phyloP scores from a whole-genome alignment of 371 early-diverging fungal species.

The Apophysomyces elegans region DNA sequence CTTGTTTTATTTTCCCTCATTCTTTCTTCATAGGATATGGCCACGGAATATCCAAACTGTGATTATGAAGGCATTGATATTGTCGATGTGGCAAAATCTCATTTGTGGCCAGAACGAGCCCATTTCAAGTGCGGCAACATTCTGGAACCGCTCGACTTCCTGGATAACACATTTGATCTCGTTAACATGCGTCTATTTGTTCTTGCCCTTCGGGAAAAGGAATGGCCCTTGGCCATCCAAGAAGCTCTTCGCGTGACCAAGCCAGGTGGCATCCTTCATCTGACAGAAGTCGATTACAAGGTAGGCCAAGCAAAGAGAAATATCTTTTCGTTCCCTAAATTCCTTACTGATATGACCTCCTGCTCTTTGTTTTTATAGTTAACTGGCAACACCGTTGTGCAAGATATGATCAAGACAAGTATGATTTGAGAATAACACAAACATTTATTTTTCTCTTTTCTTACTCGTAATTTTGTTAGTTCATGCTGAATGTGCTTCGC shows the following conservation, averaged over 20 bases:
- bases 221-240: conserved; percentile 23
- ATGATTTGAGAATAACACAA: no score
- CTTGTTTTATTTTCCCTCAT: background rate
- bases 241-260: conserved; percentile 42
- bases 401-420: conserved; percentile 10
- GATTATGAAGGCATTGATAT: conserved; percentile 51
- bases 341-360: no score
- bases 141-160: conserved; percentile 46
- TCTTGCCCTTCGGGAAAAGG: conserved; percentile 19
- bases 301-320: conserved; percentile 12
- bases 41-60: conserved; percentile 48
- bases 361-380: background rate
- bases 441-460: no score
- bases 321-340: background rate
- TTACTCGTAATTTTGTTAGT: background rate
- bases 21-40: conserved; percentile 40
- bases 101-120: conserved; percentile 37
- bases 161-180: conserved; percentile 48
- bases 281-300: conserved; percentile 36
- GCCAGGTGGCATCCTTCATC: conserved; percentile 50
- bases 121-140: conserved; percentile 28
- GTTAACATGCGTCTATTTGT: conserved; percentile 50
- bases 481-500: conserved; percentile 4
- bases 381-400: conserved; percentile 7
- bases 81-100: conserved; percentile 44